Base-by-base conservation (phyloP, 805 yeast genomes). In the Tetrapisispora arboricola region DNA sequence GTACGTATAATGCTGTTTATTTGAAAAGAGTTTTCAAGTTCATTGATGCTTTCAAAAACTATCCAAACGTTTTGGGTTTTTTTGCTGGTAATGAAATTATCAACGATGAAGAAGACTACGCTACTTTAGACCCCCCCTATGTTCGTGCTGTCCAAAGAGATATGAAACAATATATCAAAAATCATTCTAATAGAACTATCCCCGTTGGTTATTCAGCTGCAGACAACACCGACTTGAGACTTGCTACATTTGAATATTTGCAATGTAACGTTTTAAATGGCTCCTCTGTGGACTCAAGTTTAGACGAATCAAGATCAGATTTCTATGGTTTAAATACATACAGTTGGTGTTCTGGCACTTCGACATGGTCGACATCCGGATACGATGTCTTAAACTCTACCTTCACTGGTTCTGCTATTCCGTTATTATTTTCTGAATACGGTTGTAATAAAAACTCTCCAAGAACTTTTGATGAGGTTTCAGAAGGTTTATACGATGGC, bases 181-280 rank as follows among this genome's bases (percentile, higher is more conserved):
- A 73, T 42, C 77, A 81, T 51, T 68, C 80, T 15, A 73, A 82
- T 56, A 76, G 96, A 61, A 63, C 77, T 8, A 80, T 88, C 44
- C 96, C 95, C 5, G 95, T 87, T n/a, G 96, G 96, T 26, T 88
- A 88, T 63, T 82, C 95, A 8, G 95, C 96, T 36, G 96, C 96
- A 15, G 95, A 84, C 53, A 87, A 78, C 46, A 68, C 65, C 40
- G 72, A 71, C 33, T 72, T 84, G 55, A 75, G 95, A 53, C 64
- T 75, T 37, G 81, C 84, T 26, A 77, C 90, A 40, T 84, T 82
- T 62, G 76, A 78, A 49, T 90, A 82, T 63, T 71, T 90, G 57
- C 82, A 83, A 62, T 88, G 97, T 68, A 85, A 84, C 37, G 53
- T 56, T 2, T 66, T 71, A 39, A 75, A 75, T 47, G 78, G 73